phyloP scores from a whole-genome alignment of 176 grass and related monocot species.

The Panicum miliaceum region DNA sequence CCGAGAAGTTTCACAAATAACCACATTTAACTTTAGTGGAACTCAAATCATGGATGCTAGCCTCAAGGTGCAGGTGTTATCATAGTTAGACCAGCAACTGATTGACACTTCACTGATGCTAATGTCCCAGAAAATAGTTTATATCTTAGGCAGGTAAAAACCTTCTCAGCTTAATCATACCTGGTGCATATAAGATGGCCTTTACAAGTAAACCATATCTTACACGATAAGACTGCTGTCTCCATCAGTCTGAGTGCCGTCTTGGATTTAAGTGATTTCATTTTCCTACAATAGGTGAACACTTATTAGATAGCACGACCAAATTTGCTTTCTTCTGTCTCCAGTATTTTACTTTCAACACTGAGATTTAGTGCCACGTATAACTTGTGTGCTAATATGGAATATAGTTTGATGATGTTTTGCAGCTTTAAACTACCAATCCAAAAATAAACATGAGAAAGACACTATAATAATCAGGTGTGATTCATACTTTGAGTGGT shows the following conservation, averaged over 20 bases:
- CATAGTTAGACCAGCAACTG: neutral
- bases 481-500: conserved; percentile 55
- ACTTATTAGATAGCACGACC: neutral
- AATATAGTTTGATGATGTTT: neutral
- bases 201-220: conserved; percentile 79
- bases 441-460: neutral
- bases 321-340: neutral
- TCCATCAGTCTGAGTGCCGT: conserved; percentile 51
- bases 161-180: conserved; percentile 36
- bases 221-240: conserved; percentile 54
- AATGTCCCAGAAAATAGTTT: neutral
- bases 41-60: neutral
- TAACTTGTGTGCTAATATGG: neutral
- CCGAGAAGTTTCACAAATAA: neutral
- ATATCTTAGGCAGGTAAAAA: neutral
- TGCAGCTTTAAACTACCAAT: neutral
- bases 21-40: neutral
- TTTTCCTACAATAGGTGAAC: conserved; percentile 48
- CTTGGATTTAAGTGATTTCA: conserved; percentile 59
- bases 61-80: neutral
- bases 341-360: neutral
- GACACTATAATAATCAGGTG: neutral
- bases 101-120: neutral
- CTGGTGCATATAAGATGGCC: conserved; percentile 58
- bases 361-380: neutral